Conservation (phyloP, 805 yeast species). For the Candida gorgasii region DNA sequence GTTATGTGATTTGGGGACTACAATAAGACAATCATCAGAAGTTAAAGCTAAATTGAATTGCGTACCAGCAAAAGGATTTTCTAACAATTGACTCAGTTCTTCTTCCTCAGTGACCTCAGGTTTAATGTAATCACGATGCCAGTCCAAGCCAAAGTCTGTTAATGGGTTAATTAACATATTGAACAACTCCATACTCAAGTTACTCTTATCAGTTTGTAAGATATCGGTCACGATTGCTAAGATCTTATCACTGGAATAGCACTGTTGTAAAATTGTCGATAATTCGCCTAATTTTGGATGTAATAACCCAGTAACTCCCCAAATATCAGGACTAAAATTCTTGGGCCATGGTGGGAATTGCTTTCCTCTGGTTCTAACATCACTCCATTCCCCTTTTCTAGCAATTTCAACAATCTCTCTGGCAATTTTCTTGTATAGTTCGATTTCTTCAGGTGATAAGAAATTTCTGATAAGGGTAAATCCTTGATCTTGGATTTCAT, state of each 20-base stretch:
- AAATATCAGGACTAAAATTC: slow-evolving; percentile 50
- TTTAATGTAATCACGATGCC: slow-evolving; percentile 54
- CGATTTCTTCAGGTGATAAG: slow-evolving; percentile 42
- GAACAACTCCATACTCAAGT: slow-evolving; percentile 48
- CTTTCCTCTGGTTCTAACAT: slow-evolving; percentile 51
- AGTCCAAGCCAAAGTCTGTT: slow-evolving; percentile 52
- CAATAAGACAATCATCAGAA: slow-evolving; percentile 48
- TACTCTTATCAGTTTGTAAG: slow-evolving; percentile 35
- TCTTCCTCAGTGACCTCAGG: slow-evolving; percentile 48
- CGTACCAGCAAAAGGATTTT: slow-evolving; percentile 46
- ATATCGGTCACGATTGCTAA: slow-evolving; percentile 43
- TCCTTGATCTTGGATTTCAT: slow-evolving; percentile 36
- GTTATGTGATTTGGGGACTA: slow-evolving; percentile 48
- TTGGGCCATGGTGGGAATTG: slow-evolving; percentile 62
- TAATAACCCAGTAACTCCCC: slow-evolving; percentile 52
- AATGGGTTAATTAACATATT: slow-evolving; percentile 55
- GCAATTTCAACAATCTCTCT: slow-evolving; percentile 40
- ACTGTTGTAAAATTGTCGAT: slow-evolving; percentile 39
- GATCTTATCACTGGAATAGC: slow-evolving; percentile 40
- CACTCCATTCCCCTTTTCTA: slow-evolving; percentile 49
- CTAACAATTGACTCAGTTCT: slow-evolving; percentile 40
- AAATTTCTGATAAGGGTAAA: slow-evolving; percentile 42
- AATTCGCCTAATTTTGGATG: slow-evolving; percentile 46
- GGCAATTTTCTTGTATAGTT: slow-evolving; percentile 35
- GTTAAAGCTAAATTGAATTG: slow-evolving; percentile 54